Conservation (phyloP, 495 filamentous ascomycete genomes). For the Chaetomidium leptoderma region DNA sequence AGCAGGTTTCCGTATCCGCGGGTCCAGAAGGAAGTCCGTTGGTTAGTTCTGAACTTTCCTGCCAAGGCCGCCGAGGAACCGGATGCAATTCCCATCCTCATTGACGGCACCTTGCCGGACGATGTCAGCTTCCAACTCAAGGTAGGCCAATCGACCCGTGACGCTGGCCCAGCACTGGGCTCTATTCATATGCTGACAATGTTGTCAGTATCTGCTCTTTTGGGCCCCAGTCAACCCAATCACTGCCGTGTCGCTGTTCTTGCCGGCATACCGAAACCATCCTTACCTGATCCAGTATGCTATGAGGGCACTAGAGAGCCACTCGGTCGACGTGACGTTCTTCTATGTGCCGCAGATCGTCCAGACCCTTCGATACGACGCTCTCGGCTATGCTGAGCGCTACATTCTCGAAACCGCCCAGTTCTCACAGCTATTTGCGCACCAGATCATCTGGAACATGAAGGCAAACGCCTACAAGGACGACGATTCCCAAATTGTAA, state of each 20-base stretch:
- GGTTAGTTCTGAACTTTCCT: constrained; percentile 73
- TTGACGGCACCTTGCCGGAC: constrained; percentile 66
- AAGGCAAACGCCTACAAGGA: constrained; percentile 98
- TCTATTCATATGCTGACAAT: constrained; percentile 34
- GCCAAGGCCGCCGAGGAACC: constrained; percentile 74
- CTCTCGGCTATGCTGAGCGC: constrained; percentile 87
- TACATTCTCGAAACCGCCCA: constrained; percentile 96
- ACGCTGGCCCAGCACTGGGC: not conserved
- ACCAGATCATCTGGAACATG: constrained; percentile 99
- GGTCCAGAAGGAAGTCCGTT: constrained; percentile 69
- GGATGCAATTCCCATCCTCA: constrained; percentile 74
- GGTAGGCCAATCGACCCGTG: constrained; percentile 41
- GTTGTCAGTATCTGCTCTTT: constrained; percentile 73
- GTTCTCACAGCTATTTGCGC: constrained; percentile 92
- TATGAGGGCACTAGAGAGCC: constrained; percentile 88
- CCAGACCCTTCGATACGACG: constrained; percentile 92
- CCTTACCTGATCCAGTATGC: constrained; percentile 95
- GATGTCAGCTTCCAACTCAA: constrained; percentile 85
- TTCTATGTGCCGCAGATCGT: constrained; percentile 99
- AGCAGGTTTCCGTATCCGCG: constrained; percentile 71
- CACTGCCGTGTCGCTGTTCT: constrained; percentile 85
- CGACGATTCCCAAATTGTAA: constrained; percentile 82
- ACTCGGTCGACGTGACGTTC: constrained; percentile 93
- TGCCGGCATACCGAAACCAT: constrained; percentile 90
- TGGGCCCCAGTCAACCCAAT: constrained; percentile 94